Evolutionary conservation across 2,329 filamentous ascomycete species (phyloP).

Genomic region (Stagonosporopsis tanaceti): DNA sequence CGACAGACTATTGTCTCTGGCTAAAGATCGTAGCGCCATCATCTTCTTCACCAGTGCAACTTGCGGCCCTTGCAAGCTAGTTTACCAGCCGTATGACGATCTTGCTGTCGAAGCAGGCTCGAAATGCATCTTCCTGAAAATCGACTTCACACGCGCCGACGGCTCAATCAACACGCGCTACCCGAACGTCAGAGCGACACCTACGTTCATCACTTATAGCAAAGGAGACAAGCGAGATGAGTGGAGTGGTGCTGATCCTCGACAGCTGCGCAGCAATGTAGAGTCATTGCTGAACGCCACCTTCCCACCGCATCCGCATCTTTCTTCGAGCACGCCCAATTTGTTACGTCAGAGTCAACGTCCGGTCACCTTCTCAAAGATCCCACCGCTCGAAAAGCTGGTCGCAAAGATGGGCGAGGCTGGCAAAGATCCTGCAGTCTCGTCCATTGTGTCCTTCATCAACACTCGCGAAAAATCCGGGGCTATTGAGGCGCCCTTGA

Average conservation of each 20-base stretch:
- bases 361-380: constrained; percentile 78
- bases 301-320: constrained; percentile 78
- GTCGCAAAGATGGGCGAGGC: constrained; percentile 75
- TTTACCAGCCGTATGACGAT: constrained; percentile 83
- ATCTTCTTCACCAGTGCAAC: constrained; percentile 93
- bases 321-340: constrained; percentile 72
- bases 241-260: constrained; percentile 80
- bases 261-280: constrained; percentile 74
- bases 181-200: constrained; percentile 73
- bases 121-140: constrained; percentile 78
- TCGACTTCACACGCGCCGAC: constrained; percentile 75
- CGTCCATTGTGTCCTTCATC: constrained; percentile 74
- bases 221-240: constrained; percentile 77
- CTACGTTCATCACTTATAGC: constrained; percentile 87
- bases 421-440: constrained; percentile 67
- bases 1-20: constrained; percentile 65
- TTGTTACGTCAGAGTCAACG: constrained; percentile 70
- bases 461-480: constrained; percentile 65
- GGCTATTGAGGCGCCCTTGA: constrained; percentile 72
- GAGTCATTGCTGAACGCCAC: constrained; percentile 78
- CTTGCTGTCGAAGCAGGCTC: constrained; percentile 76
- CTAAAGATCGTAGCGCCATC: constrained; percentile 74
- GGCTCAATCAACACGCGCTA: constrained; percentile 70
- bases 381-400: constrained; percentile 84
- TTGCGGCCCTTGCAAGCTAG: constrained; percentile 81